Percentiles rank a stretch among this genome's conserved stretches.
phyloP scores from a whole-genome alignment of 441 rosid genomes.

The Capsella rubella region DNA sequence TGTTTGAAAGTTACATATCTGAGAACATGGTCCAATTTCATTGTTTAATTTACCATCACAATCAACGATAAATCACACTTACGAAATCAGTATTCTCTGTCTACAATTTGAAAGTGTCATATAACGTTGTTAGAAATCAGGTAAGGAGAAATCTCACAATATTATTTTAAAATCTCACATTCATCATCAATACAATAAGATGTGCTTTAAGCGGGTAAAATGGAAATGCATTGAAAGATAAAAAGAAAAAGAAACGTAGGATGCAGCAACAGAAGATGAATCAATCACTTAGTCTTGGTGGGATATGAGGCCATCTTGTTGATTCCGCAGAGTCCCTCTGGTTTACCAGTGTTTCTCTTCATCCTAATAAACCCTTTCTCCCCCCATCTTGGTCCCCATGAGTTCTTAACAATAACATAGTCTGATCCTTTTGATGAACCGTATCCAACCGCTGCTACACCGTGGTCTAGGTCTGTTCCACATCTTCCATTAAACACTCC shows the following conservation, averaged over 20 bases:
- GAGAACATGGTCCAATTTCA: not conserved
- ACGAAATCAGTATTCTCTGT: too few relatives aligned
- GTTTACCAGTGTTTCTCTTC: conserved; percentile 85
- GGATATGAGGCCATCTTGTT: conserved; percentile 97
- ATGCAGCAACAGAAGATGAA: conserved; percentile 5
- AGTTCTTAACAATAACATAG: conserved; percentile 84
- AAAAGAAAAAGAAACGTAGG: not conserved
- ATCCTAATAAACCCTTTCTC: conserved; percentile 87
- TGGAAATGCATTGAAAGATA: conserved; percentile 12
- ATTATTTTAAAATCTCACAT: conserved; percentile 36
- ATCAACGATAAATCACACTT: too few relatives aligned
- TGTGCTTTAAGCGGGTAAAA: conserved; percentile 14
- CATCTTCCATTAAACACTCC: conserved; percentile 87
- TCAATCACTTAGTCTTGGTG: conserved; percentile 54
- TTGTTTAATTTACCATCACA: too few relatives aligned
- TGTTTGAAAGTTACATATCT: conserved; percentile 6
- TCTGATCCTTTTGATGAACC: conserved; percentile 75
- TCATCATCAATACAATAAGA: conserved; percentile 35
- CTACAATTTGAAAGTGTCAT: too few relatives aligned
- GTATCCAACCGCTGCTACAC: conserved; percentile 95
- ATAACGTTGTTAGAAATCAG: not conserved
- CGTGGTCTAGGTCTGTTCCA: conserved; percentile 83
- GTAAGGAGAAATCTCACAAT: conserved; percentile 19
- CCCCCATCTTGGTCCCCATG: conserved; percentile 96
- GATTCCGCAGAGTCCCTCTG: conserved; percentile 85